A percentile compares a stretch with the other conserved stretches of the same genome.
phyloP scores from a whole-genome alignment of 139 green algal genomes.

The Volvox africanus region DNA sequence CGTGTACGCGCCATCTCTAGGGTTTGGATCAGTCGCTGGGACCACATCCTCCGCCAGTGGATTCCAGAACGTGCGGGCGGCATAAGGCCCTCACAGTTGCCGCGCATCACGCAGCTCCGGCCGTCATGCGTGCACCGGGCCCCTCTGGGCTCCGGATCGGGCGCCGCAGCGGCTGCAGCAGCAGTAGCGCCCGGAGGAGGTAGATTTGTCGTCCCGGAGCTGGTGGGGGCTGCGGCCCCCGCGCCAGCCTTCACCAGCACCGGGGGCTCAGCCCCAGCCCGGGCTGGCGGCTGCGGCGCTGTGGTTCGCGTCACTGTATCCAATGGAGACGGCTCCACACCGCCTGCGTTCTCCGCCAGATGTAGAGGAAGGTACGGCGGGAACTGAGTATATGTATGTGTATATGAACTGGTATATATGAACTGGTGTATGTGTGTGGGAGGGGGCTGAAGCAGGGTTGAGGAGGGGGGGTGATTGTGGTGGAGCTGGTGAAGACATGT shows the following conservation, averaged over 20 bases:
- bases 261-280: neutral
- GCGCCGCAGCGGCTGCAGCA: neutral
- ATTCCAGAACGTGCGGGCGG: constrained; percentile 3
- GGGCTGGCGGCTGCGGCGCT: neutral
- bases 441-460: no score
- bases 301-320: neutral
- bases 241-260: neutral
- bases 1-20: neutral
- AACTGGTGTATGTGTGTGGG: no score
- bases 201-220: no score
- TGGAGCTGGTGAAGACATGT: no score
- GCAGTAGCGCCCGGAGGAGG: no score
- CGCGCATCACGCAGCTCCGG: constrained; percentile 20
- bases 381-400: no score
- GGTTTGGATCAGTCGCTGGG: constrained; percentile 42
- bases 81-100: constrained; percentile 21
- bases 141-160: neutral
- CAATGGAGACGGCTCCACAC: neutral
- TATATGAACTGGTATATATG: no score
- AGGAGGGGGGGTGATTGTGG: no score
- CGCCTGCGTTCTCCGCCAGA: constrained; percentile 17
- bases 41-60: constrained; percentile 6
- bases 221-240: no score
- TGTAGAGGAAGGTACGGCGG: constrained; percentile 12
- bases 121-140: constrained; percentile 19